Conservation (phyloP, 73 alveolate species). For the Paraurostyla sp. region DNA sequence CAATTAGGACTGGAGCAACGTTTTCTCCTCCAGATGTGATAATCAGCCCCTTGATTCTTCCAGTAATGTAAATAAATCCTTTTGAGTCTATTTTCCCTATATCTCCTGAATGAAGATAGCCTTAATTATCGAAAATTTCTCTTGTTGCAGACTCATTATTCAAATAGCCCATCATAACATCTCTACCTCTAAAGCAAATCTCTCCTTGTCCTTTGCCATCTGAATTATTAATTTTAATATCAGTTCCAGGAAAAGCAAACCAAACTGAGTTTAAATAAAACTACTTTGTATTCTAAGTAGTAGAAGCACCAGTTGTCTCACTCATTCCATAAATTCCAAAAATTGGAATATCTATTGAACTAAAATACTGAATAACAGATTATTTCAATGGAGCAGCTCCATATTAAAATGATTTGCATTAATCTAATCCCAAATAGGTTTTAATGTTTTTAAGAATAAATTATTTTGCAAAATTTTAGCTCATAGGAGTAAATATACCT, state of each 20-base stretch:
- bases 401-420: slow-evolving; percentile 39
- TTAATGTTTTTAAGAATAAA: slow-evolving; percentile 59
- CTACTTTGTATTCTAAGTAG: slow-evolving; percentile 43
- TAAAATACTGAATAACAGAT: slow-evolving; percentile 66
- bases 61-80: slow-evolving; percentile 74
- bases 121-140: slow-evolving; percentile 79
- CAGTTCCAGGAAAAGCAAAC: slow-evolving; percentile 49
- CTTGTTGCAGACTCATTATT: slow-evolving; percentile 82
- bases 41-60: slow-evolving; percentile 79
- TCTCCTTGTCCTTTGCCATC: slow-evolving; percentile 89
- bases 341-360: slow-evolving; percentile 73
- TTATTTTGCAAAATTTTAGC: slow-evolving; percentile 65
- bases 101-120: slow-evolving; percentile 90
- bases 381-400: slow-evolving; percentile 83
- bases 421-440: slow-evolving; percentile 70
- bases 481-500: slow-evolving; percentile 41
- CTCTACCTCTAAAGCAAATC: slow-evolving; percentile 85
- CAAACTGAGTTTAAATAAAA: slow-evolving; percentile 60
- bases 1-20: slow-evolving; percentile 79
- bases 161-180: slow-evolving; percentile 87
- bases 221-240: slow-evolving; percentile 56
- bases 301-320: slow-evolving; percentile 69
- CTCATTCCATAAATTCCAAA: slow-evolving; percentile 74
- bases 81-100: slow-evolving; percentile 71
- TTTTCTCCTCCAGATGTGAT: slow-evolving; percentile 87